Evolutionary conservation across 257 asterid genomes (phyloP).

Genomic region (Capsicum chinense): DNA sequence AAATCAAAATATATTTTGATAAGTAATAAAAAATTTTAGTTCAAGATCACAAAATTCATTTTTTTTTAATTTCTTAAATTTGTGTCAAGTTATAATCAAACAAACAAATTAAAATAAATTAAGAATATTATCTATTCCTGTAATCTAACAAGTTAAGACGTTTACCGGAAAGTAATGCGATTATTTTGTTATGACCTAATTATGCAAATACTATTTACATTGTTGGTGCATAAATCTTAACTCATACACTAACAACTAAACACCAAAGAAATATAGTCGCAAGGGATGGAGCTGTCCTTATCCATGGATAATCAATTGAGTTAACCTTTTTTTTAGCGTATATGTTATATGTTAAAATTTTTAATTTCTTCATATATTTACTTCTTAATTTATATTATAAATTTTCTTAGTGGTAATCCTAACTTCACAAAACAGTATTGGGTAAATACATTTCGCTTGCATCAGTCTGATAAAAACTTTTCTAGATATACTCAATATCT

Average conservation of each 20-base stretch:
- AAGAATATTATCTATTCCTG: neutral
- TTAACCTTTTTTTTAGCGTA: neutral
- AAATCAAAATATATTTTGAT: too few relatives aligned
- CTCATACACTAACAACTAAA: neutral
- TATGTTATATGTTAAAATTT: neutral
- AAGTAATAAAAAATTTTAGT: too few relatives aligned
- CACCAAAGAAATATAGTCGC: neutral
- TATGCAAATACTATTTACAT: neutral
- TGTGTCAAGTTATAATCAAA: too few relatives aligned
- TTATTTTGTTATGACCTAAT: neutral
- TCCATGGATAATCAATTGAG: too few relatives aligned
- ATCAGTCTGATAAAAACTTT: neutral
- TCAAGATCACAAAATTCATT: too few relatives aligned
- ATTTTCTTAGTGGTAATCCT: accelerated
- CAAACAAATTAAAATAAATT: too few relatives aligned
- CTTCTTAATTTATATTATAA: neutral
- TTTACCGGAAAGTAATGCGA: neutral
- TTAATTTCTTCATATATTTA: neutral
- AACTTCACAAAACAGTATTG: neutral
- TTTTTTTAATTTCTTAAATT: too few relatives aligned
- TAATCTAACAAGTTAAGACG: neutral
- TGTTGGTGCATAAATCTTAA: neutral
- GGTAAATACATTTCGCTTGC: neutral
- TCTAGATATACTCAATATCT: neutral
- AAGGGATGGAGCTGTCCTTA: too few relatives aligned